Base-by-base conservation (phyloP, 2,329 filamentous ascomycete genomes). In the Sarocladium oryzae region DNA sequence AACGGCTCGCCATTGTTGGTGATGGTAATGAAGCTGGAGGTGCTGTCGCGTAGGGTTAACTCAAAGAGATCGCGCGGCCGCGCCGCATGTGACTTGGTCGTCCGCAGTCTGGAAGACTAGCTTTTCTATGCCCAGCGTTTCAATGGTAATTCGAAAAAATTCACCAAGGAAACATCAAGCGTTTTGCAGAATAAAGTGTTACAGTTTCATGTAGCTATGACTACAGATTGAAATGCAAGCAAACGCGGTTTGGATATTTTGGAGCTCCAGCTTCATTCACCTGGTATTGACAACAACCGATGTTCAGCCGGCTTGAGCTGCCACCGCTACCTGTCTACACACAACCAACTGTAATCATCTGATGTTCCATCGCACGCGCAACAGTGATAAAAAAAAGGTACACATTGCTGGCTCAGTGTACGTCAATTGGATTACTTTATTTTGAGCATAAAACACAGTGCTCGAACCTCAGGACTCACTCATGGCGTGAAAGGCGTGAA, bases 1-100 rank as follows among this genome's bases (percentile, higher is more conserved):
- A 74, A 55, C 66, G 63, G 56, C 64, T 59, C 20, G 71, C 66
- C 70, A 74, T 73, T 57, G 54, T 62, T 59, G 38, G 15, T n/a
- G 18, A 35, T 23, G 41, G 48, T 37, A 50, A 33, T 46, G 20
- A 46, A 41, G n/a, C 23, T 41, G 24, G 8, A 50, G 46, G 30
- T 24, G 9, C 23, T 11, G 24, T 13, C 49, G 32, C 49, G 33
- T 30, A 20, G 21, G 24, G 21, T 37, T 13, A 40, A 24, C 9
- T 49, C 26, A 49, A 33, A 20, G 20, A 21, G 16, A 48, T 5
- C 8, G 16, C 20, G 43, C 43, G 43, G 43, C 43, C 43, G 24
- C 28, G 43, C 43, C 43, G 43, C 43, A 33, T 13, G 10, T 5
- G 4, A 4, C n/a, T 11, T 21, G 28, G 43, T 48, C 16, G 43